Evolutionary conservation across 352 stramenopile genomes (phyloP), one percentile per base, ranked within the genome.

Genomic region (Globisporangium paddicum): DNA sequence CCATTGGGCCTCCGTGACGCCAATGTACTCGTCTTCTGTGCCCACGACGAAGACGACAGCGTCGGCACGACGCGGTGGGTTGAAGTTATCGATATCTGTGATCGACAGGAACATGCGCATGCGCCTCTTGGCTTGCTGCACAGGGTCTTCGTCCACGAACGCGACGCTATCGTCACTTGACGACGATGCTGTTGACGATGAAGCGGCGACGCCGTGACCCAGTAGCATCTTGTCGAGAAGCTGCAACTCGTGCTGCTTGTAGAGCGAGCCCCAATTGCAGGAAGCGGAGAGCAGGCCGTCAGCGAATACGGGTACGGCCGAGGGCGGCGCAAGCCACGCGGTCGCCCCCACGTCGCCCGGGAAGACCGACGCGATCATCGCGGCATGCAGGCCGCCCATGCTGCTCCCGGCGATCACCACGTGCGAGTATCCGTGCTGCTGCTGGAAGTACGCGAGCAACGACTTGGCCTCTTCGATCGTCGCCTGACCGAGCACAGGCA

Each of bases 391-490:
- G 0, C 82, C 82, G 16, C 82, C 82, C 82, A 93, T 93, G 56
- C 79, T 90, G 57, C 75, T 88, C 9, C 78, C 67, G 19, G 82
- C 79, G 21, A 93, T 71, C 7, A 90, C 80, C 1, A 93, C 46
- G 55, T 84, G 75, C 9, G 78, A 72, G 60, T 80, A 90, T 1
- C 68, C 64, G 44, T 75, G 69, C 26, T 74, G 40, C 25, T 78
- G 53, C 47, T 79, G 71, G 52, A 88, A 90, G 42, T 90, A 69
- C 30, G 67, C 61, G n/a, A 93, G 59, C 50, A 93, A 62, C 16
- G 80, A 90, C 58, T 93, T 93, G 62, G 82, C 69, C 63, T 93
- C 82, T 60, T 90, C 81, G n/a, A 93, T 93, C 3, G 82, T 93
- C 13, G 82, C 77, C 69, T 90, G 76, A 0, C 82, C 82, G 8